Evolutionary conservation across 192 early-diverging fungal species (phyloP).

Genomic region (Coemansia sp.): DNA sequence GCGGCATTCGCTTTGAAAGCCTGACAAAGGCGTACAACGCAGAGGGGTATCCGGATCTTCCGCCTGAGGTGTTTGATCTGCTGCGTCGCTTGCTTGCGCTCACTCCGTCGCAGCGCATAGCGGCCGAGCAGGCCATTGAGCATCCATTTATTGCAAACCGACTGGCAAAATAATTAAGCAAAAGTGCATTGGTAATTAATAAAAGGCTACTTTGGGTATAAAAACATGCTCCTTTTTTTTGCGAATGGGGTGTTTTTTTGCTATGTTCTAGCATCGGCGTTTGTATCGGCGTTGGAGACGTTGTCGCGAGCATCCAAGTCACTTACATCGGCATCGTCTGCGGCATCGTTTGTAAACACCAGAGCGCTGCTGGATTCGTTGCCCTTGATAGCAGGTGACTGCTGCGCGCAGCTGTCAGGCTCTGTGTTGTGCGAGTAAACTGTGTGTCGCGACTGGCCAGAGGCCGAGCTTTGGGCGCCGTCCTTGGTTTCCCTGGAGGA

Average conservation of each 20-base stretch:
- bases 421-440: slow-evolving; percentile 48
- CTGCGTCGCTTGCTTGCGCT: slow-evolving; percentile 59
- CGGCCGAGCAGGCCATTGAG: slow-evolving; percentile 69
- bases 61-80: slow-evolving; percentile 60
- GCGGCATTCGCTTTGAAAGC: slow-evolving; percentile 46
- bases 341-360: slow-evolving; percentile 2
- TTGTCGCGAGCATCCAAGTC: slow-evolving; percentile 11
- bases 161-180: not conserved
- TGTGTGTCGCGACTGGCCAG: slow-evolving; percentile 39
- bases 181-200: no score
- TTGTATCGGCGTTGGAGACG: not conserved
- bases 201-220: no score
- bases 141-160: slow-evolving; percentile 65
- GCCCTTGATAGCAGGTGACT: not conserved
- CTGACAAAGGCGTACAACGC: slow-evolving; percentile 52
- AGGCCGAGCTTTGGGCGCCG: slow-evolving; percentile 6
- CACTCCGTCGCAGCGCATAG: slow-evolving; percentile 62
- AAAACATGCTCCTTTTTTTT: no score
- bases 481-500: not conserved
- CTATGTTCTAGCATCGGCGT: not conserved
- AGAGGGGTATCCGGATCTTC: slow-evolving; percentile 29
- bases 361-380: not conserved
- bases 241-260: not conserved
- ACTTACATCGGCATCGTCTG: slow-evolving; percentile 19
- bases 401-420: not conserved